Evolutionary conservation across 1,284 basidiomycete species (phyloP), one percentile per base, ranked within the genome.

Genomic region (Puccinia novopanici): DNA sequence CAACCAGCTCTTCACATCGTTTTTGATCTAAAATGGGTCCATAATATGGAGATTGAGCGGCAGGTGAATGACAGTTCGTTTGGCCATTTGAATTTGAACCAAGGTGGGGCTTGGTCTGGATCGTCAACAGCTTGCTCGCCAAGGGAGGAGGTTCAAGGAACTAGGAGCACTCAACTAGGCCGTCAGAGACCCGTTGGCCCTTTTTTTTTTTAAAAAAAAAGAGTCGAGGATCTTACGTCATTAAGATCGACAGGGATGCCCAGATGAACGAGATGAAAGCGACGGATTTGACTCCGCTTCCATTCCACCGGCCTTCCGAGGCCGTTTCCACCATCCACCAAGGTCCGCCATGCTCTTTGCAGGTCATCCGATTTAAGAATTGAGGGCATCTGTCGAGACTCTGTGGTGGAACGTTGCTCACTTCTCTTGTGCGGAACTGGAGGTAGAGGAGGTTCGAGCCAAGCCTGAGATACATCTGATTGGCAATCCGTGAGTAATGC

Each of bases 251-350:
- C 76, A 42, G 76, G 76, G 42, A 78, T 78, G 17, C 67, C 67
- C 15, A 78, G 67, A 30, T 63, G 52, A 34, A 78, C 67, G 6
- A 78, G 63, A 59, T 57, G 52, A 48, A 67, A 54, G 22, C 76
- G 76, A 17, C 76, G 76, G 42, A 78, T 78, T 19, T 71, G 76
- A 61, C 76, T 78, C 4, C 76, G 61, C 57, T 71, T 78, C 76
- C 76, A 78, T 57, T 78, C 76, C 8, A 71, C 54, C 34, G 59
- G 59, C 8, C 50, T 67, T 37, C 61, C 63, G 55, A 77, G 75
- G 17, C 61, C 27, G n/a, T 77, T 52, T 1, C 61, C 48, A 55
- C 34, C 30, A 54, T 77, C 48, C 19, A 68, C 50, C 34, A 77
- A 54, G 42, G 59, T 68, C n/a, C 24, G n/a, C 75, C 75, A 77